Evolutionary conservation across 176 grass and related monocot genomes (phyloP), one percentile per base, ranked within the genome.

Genomic region (Aegilops sharonensis): DNA sequence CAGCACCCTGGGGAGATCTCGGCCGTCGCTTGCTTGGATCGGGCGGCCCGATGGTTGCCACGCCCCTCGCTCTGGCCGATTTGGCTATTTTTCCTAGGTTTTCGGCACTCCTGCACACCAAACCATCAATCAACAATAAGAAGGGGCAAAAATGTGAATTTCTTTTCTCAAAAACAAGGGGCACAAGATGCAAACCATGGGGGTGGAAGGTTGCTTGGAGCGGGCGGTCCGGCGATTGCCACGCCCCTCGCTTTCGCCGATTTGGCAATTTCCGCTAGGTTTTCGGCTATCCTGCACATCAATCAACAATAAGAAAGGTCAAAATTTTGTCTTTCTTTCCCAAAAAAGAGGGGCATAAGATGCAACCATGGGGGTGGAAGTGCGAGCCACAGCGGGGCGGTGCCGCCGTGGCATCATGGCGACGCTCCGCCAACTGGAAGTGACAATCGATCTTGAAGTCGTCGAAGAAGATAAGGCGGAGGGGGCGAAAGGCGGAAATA

Each of bases 361-460:
- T 37, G 12, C 1, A n/a, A 17, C 40, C 1, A 23, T 6, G 59
- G 12, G 1, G 27, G 3, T 0, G 17, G 18, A 3, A 3, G 4
- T 8, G 0, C 0, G 1, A 14, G 17, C 1, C 9, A 5, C 1
- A 9, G 27, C 4, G 11, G n/a, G 0, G 5, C 4, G 9, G 18
- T 0, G 0, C 31, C 56, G 54, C 50, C 2, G 1, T 54, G 50
- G 50, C 50, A 0, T 2, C 29, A 2, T 8, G 5, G 17, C 1
- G 13, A 6, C 5, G 20, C 1, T 34, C 0, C 7, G 21, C 6
- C 1, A 36, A 37, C 0, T 12, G 3, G 0, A 13, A 14, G 0
- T 1, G 10, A 17, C 0, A 36, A 45, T 1, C 0, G 0, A 3
- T 42, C 29, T 27, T 52, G 42, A 35, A 1, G 13, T 1, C 0